Percentiles rank a stretch among this genome's conserved stretches.
These are phyloP conservation scores for Clonostachys byssicola DNA, from an alignment of 2,329 filamentous ascomycete genomes.

Conservation along the genomic window DNA sequence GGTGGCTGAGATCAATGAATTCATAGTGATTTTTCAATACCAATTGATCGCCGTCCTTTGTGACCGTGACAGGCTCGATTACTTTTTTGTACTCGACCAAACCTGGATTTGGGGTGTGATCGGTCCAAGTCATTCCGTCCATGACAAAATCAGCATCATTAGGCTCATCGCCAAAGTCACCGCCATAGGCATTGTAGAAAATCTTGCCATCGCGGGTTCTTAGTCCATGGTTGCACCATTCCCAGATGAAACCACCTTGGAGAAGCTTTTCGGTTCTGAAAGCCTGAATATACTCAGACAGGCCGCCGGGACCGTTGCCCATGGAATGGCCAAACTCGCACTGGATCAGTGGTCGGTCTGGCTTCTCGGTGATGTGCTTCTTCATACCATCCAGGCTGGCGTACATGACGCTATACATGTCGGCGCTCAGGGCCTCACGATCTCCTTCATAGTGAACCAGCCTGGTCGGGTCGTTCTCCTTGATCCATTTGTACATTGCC, in stretches of 20 bases:
- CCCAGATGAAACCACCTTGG: constrained; percentile 66
- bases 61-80: constrained; percentile 46
- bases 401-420: constrained; percentile 69
- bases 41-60: constrained; percentile 26
- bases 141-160: constrained; percentile 60
- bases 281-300: constrained; percentile 63
- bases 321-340: constrained; percentile 62
- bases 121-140: constrained; percentile 51
- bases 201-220: constrained; percentile 34
- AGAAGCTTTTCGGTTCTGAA: constrained; percentile 58
- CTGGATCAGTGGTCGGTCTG: constrained; percentile 53
- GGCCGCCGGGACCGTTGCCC: constrained; percentile 69
- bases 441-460: constrained; percentile 67
- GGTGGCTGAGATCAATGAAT: constrained; percentile 37
- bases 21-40: constrained; percentile 44
- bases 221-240: constrained; percentile 60
- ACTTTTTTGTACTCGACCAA: constrained; percentile 53
- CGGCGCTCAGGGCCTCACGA: constrained; percentile 50
- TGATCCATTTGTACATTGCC: constrained; percentile 63
- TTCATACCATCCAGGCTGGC: constrained; percentile 47
- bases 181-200: constrained; percentile 54
- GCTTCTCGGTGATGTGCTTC: constrained; percentile 36
- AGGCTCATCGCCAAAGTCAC: constrained; percentile 57
- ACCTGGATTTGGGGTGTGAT: constrained; percentile 52
- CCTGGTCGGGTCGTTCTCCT: constrained; percentile 50